Evolutionary conservation across 768 basidiomycete genomes (phyloP), one percentile per base, ranked within the genome.

Genomic region (Rubroboletus pulcherrimus): DNA sequence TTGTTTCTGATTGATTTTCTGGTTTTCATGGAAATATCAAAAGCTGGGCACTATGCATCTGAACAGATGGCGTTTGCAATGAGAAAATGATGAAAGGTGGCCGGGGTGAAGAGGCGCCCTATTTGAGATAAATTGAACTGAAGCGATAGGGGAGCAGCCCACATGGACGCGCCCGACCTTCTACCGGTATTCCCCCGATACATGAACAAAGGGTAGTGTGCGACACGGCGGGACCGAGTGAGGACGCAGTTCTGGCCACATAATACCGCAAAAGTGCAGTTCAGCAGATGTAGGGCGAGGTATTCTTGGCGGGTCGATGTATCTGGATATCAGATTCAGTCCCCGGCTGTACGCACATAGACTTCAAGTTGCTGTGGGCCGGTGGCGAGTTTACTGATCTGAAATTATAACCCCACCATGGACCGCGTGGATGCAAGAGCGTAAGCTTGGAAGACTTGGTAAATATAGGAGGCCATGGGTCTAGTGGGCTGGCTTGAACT

Each of bases 101-200:
- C 52, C 37, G 38, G n/a, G 40, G 29, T 9, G 35, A 42, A 24
- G 45, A 52, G 49, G 15, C 6, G 24, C n/a, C 9, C 31, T 45
- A 30, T 46, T 34, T 35, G 49, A 31, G 46, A 49, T 51, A 46
- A 33, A 52, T 19, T 26, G 26, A 29, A 6, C 30, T 34, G 51
- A 40, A 3, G 49, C 10, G 5, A 49, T 39, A 54, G 35, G 21
- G 19, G 30, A 37, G 1, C 26, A 41, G 21, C 39, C 43, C 55
- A 44, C 55, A 61, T 60, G 58, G 49, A 45, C 21, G n/a, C 37
- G 30, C 33, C 29, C 15, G 24, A 35, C 42, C 30, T 44, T 34
- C 21, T 48, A 30, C 24, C 33, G 38, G 33, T n/a, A 21, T 51
- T 55, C n/a, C 6, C 24, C 17, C 19, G 24, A 11, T 1, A 15